Base-by-base conservation (phyloP, 306 rosid genomes). In the Abrus precatorius region DNA sequence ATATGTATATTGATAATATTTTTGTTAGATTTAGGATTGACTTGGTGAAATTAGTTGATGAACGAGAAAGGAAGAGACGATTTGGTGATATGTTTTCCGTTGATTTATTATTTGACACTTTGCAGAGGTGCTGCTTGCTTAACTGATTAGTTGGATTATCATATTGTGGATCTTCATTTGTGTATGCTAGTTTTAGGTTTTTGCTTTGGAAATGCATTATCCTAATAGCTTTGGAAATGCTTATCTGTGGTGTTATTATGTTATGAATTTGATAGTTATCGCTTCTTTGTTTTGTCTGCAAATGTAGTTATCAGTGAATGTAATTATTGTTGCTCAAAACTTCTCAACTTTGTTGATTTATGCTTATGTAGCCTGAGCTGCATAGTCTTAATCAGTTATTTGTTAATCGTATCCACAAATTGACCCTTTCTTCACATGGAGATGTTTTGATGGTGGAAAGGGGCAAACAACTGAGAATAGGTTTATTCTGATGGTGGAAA, bases 131-230 rank as follows among this genome's bases (percentile, higher is more conserved):
- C 29, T 69, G 50, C 43, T 70, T 83, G 54, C 45, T 47, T 27
- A 32, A 53, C 36, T 70, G 33, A 38, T 78, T 78, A 28, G 6
- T 47, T 64, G 71, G 70, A 65, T 29, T 44, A 41, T 81, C 45
- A 29, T 29, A 52, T 52, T 72, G 57, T 60, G 64, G 67, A 57
- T 13, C 82, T 59, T 59, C 43, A 0, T 29, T 65, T 80, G 50
- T 62, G 72, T 1, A 9, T 38, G 73, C 33, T 52, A 34, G 27
- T 45, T 53, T 72, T 62, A 11, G 33, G 40, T 70, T 49, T 43
- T 45, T 3, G 41, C 53, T 53, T 77, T 32, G 27, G 50, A 29
- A 40, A 33, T 52, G 48, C 45, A 9, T 48, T 32, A 67, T 62
- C 57, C 20, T 32, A 14, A 7, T 82, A 7, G 20, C 55, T 12